These are phyloP conservation scores for Bacidia rubella DNA, from an alignment of 495 filamentous ascomycete genomes.

Conservation along the genomic window DNA sequence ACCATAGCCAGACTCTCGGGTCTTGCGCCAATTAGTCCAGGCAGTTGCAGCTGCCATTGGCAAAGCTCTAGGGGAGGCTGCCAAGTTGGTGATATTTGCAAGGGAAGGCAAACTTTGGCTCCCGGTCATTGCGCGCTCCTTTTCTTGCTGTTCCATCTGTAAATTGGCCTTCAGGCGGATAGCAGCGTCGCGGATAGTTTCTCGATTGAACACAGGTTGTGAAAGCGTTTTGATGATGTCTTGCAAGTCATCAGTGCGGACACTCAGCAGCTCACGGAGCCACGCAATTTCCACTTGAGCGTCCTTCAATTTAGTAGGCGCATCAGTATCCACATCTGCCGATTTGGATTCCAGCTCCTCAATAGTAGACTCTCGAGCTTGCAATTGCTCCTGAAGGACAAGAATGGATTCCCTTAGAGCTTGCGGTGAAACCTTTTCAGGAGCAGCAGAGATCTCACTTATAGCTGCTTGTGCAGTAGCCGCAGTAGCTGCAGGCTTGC, in stretches of 20 bases:
- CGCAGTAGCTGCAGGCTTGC: constrained; percentile 29
- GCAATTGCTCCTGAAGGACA: constrained; percentile 90
- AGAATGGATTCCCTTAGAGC: constrained; percentile 90
- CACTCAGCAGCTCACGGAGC: constrained; percentile 84
- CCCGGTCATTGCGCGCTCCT: constrained; percentile 50
- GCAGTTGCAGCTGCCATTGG: constrained; percentile 72
- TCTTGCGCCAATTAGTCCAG: constrained; percentile 73
- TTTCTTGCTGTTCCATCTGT: constrained; percentile 94
- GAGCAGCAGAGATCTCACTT: constrained; percentile 36
- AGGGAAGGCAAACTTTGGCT: constrained; percentile 38
- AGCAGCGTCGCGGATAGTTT: constrained; percentile 71
- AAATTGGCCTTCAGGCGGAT: constrained; percentile 88
- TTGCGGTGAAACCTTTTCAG: constrained; percentile 83
- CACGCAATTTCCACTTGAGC: constrained; percentile 88
- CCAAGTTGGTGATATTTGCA: constrained; percentile 44
- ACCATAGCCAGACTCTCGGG: constrained; percentile 31
- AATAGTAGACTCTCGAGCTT: constrained; percentile 79
- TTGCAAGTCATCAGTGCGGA: constrained; percentile 78
- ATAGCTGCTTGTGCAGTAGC: constrained; percentile 30
- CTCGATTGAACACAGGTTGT: constrained; percentile 56
- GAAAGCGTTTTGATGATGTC: constrained; percentile 78
- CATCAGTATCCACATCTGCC: constrained; percentile 52
- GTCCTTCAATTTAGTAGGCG: constrained; percentile 68
- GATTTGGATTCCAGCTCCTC: constrained; percentile 70
- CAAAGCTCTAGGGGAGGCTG: constrained; percentile 65